Base-by-base conservation (phyloP, 2,329 filamentous ascomycete genomes). In the Trichoderma koningiopsis region DNA sequence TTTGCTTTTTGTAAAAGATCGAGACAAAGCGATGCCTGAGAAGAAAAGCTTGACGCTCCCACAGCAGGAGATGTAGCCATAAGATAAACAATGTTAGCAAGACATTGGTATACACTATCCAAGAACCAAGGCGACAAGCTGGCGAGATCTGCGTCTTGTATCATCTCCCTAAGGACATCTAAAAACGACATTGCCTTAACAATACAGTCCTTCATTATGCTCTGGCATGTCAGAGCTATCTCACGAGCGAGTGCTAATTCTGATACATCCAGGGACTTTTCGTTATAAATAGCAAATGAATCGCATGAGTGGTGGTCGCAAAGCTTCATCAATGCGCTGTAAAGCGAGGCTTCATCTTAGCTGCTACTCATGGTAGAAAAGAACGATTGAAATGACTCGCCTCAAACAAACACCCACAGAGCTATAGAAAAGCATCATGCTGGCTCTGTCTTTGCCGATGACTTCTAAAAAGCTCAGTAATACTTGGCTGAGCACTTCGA, bases 271-370 rank as follows among this genome's bases (percentile, higher is more conserved):
- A 69, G 61, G n/a, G 61, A 33, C 19, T 43, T 47, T 1, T 53
- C 56, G 8, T 65, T 58, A 11, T 69, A 65, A 6, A 58, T 24
- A 29, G 55, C 55, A 27, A 65, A 66, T 16, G 68, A 69, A 22
- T 70, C 69, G 43, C 70, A 72, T 4, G 69, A 65, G 29, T 72
- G 70, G 24, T 70, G 22, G 14, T 71, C 70, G 35, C 43, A 61
- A 2, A 72, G 58, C 43, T 70, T 72, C 47, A 72, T 55, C n/a
- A 72, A 14, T 4, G 69, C 69, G 52, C 70, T 72, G 14, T 16
- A 52, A 13, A 16, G 10, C 11, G 7, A 19, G 5, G 1, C 1
- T 47, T 59, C 16, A 8, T 27, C 7, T 61, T 22, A 53, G 31
- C 29, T 37, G 57, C 19, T 5, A 27, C 11, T 31, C 13, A 7